These are phyloP conservation scores for Hibiscus trionum DNA, from an alignment of 345 rosid species.

Conservation along the genomic window DNA sequence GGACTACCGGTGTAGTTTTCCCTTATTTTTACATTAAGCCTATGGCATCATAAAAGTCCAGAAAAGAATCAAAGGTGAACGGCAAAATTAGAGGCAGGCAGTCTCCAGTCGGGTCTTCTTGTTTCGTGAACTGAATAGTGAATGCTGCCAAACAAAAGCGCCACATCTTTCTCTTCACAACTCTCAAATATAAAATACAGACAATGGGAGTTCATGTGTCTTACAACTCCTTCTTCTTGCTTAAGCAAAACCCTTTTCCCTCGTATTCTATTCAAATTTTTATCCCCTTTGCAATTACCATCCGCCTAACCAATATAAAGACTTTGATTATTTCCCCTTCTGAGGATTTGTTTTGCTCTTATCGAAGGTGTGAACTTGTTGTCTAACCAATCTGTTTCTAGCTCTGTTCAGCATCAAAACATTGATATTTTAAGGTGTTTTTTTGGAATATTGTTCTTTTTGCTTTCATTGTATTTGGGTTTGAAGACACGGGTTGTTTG, in stretches of 20 bases:
- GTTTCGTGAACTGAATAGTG: slow-evolving; percentile 31
- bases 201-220: slow-evolving; percentile 4
- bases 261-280: neutral
- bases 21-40: too few relatives aligned
- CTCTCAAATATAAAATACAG: slow-evolving; percentile 20
- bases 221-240: slow-evolving; percentile 12
- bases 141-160: slow-evolving; percentile 21
- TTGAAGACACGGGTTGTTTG: neutral
- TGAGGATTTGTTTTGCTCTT: slow-evolving; percentile 8
- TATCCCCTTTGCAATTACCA: neutral
- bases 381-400: slow-evolving; percentile 2
- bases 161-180: slow-evolving; percentile 7
- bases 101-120: slow-evolving; percentile 12
- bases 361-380: slow-evolving; percentile 25
- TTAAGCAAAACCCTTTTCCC: neutral
- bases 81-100: slow-evolving; percentile 1
- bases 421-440: neutral
- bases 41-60: too few relatives aligned
- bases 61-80: neutral
- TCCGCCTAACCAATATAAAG: neutral
- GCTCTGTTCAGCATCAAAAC: neutral
- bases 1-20: too few relatives aligned
- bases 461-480: neutral
- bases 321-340: neutral
- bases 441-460: neutral